Percentiles rank a stretch among this genome's conserved stretches.
phyloP scores from a whole-genome alignment of 169 alveolate species.

The Theileria luwenshuni region DNA sequence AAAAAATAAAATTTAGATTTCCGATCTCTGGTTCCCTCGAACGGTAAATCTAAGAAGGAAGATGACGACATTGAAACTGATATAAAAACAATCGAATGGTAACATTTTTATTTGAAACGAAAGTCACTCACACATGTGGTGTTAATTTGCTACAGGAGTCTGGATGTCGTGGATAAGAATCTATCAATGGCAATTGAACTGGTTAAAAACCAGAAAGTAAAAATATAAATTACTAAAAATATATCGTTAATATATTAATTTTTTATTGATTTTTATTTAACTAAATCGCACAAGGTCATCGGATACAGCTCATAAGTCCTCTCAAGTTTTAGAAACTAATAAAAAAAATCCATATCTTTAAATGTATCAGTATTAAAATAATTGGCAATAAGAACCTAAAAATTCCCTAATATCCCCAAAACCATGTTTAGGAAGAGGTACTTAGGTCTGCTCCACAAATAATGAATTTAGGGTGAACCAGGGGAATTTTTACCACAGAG shows the following conservation, averaged over 20 bases:
- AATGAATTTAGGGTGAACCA: constrained; percentile 14
- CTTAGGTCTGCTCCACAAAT: background rate
- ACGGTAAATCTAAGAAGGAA: constrained; percentile 41
- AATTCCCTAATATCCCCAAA: constrained; percentile 12
- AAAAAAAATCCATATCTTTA: too few relatives aligned
- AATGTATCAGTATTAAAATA: too few relatives aligned
- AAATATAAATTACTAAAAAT: background rate
- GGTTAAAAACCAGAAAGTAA: constrained; percentile 13
- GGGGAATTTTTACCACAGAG: constrained; percentile 20
- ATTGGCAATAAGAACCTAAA: too few relatives aligned
- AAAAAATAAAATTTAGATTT: too few relatives aligned
- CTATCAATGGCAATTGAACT: constrained; percentile 32
- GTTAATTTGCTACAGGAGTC: constrained; percentile 44
- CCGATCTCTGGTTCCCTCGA: constrained; percentile 42
- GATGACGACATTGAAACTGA: constrained; percentile 61
- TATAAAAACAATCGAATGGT: constrained; percentile 50
- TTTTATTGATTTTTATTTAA: too few relatives aligned
- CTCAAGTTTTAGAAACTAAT: too few relatives aligned
- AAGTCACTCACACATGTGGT: constrained; percentile 21
- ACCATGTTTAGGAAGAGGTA: background rate
- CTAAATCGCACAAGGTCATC: too few relatives aligned
- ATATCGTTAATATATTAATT: too few relatives aligned
- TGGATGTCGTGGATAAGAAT: constrained; percentile 53
- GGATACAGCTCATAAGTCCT: too few relatives aligned
- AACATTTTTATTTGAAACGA: background rate